Conservation (phyloP, 495 filamentous ascomycete genomes). For the Penicillium simplicissimum region DNA sequence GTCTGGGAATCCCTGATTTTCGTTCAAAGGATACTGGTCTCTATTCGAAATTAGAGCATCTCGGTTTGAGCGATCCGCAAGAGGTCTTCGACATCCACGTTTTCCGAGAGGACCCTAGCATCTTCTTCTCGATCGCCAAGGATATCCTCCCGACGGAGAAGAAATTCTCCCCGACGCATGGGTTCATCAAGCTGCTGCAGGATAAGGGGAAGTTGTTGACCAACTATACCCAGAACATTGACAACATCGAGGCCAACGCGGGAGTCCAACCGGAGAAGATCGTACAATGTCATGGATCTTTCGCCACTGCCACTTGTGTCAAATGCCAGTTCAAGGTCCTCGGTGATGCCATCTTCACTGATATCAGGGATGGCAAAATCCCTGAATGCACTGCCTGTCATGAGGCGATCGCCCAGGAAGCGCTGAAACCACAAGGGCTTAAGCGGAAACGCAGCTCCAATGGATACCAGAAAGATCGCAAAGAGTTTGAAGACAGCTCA, state of each 20-base stretch:
- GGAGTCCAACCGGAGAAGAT: conserved; percentile 82
- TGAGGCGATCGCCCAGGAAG: conserved; percentile 43
- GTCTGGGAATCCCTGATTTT: conserved; percentile 68
- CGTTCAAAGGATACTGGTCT: conserved; percentile 67
- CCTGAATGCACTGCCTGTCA: conserved; percentile 54
- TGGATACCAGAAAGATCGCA: conserved; percentile 53
- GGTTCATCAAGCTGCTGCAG: conserved; percentile 93
- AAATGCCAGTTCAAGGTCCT: conserved; percentile 76
- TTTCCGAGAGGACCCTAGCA: conserved; percentile 82
- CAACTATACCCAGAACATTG: conserved; percentile 98
- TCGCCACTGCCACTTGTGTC: conserved; percentile 87
- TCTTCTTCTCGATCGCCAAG: conserved; percentile 90
- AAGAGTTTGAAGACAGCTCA: conserved; percentile 60
- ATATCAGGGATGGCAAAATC: conserved; percentile 72
- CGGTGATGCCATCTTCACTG: conserved; percentile 73
- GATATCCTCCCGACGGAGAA: conserved; percentile 79
- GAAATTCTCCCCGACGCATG: conserved; percentile 86
- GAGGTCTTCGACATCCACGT: conserved; percentile 90
- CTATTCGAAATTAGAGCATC: conserved; percentile 71
- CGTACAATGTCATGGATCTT: conserved; percentile 94
- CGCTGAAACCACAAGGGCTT: conserved; percentile 45
- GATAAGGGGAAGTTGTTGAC: conserved; percentile 87
- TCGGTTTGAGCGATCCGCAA: conserved; percentile 81
- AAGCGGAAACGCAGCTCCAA: conserved; percentile 79
- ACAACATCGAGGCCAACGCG: conserved; percentile 89